A percentile compares a stretch with the other conserved stretches of the same genome.
phyloP scores from a whole-genome alignment of 2,329 filamentous ascomycete genomes.

The Talaromyces sp. region DNA sequence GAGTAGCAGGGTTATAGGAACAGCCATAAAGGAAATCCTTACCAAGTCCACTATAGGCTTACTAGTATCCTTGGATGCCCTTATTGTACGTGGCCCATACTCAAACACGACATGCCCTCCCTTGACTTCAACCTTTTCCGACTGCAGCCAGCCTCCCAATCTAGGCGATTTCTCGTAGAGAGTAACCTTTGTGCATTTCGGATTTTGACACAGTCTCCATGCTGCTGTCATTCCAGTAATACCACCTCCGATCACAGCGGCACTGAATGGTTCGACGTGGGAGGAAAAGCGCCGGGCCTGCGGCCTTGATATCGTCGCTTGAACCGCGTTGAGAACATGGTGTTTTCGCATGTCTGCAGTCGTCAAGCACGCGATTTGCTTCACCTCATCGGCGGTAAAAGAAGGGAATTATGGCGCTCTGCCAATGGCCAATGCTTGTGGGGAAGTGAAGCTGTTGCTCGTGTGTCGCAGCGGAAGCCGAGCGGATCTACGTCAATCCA shows the following conservation, averaged over 20 bases:
- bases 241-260: slow-evolving; percentile 73
- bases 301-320: slow-evolving; percentile 1
- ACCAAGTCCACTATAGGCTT: slow-evolving; percentile 68
- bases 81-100: slow-evolving; percentile 72
- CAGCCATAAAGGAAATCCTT: slow-evolving; percentile 13
- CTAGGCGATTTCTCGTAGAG: slow-evolving; percentile 68
- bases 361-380: neutral
- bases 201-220: slow-evolving; percentile 66
- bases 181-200: slow-evolving; percentile 67
- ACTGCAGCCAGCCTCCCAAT: slow-evolving; percentile 80
- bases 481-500: neutral
- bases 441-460: neutral
- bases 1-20: neutral
- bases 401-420: neutral
- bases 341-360: slow-evolving; percentile 14
- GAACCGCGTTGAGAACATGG: slow-evolving; percentile 17
- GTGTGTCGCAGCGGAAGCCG: neutral
- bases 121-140: slow-evolving; percentile 53
- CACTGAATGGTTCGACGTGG: slow-evolving; percentile 28
- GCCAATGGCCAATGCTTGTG: neutral
- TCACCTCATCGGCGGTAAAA: neutral
- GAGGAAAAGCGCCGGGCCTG: slow-evolving; percentile 15
- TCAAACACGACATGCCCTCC: slow-evolving; percentile 70
- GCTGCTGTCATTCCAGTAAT: slow-evolving; percentile 76
- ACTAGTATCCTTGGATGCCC: slow-evolving; percentile 54